Base-by-base conservation (phyloP, 257 asterid species). In the Ligustrum vulgare region DNA sequence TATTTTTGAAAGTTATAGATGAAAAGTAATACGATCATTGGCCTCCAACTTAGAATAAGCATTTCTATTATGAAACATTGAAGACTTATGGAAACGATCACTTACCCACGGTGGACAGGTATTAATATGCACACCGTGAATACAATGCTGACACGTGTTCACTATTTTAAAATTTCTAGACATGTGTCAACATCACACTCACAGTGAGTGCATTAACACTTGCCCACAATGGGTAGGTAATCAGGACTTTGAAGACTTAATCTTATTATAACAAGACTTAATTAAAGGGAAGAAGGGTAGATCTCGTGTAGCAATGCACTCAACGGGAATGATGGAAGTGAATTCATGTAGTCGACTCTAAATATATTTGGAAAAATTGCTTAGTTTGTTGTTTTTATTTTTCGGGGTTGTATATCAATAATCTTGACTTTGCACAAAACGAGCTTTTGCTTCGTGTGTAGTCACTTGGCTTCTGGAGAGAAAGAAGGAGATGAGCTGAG, bases 381-480 rank as follows among this genome's bases (percentile, higher is more conserved):
- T 11, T 33, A 43, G 2, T 5, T 16, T 69, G 18, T 69, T 9
- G 23, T 54, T 18, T 63, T 33, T 25, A 10, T 16, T 75, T 7
- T 72, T 80, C 80, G 91, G 97, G 98, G 99, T 6, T 94, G 98
- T 65, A 94, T 94, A 90, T 82, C 99, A 20, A 65, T 92, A 75
- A 94, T 98, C 91, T 85, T 94, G 90, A 85, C 97, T 41, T 25
- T 94, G 90, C 91, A 92, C 84, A 83, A 88, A 77, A 94, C 98
- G 68, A 91, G 92, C 83, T 84, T 94, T 47, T 94, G 99, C 86
- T 91, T 94, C 72, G 91, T 94, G 5, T 94, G 98, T 75, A 90
- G 95, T 82, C 98, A 94, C 87, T 79, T 94, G 51, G 98, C 99
- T 37, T 91, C 99, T 0, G 99, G 99, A 39, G 98, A 94, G 82